Conservation (phyloP, 1,284 basidiomycete species). For the Tylopilus sp. region DNA sequence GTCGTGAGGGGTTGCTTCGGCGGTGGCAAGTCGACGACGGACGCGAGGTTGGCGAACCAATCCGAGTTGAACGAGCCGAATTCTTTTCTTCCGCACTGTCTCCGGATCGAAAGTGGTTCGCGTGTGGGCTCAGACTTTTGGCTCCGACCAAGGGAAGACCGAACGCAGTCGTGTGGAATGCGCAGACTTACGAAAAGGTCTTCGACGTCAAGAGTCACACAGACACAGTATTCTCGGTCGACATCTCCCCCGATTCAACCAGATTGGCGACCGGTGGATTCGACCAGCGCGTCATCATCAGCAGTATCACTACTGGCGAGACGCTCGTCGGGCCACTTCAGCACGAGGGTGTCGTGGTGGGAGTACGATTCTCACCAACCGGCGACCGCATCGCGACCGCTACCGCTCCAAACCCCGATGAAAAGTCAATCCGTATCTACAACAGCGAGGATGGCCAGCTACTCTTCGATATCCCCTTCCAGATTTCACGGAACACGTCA, state of each 20-base stretch:
- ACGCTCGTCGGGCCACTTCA: neutral
- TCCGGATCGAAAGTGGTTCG: neutral
- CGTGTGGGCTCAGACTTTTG: neutral
- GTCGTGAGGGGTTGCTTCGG: neutral
- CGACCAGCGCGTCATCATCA: no score
- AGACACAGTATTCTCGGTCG: no score
- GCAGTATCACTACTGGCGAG: neutral
- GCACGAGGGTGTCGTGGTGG: neutral
- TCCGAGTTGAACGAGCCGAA: neutral
- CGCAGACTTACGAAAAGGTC: no score
- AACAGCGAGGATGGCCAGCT: neutral
- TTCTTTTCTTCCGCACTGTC: neutral
- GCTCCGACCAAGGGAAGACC: no score
- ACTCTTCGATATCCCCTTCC: neutral
- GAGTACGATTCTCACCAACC: neutral
- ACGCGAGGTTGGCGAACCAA: neutral
- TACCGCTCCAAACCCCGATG: neutral
- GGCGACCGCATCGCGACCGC: slow-evolving; percentile 1
- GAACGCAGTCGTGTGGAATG: no score
- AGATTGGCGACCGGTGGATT: no score
- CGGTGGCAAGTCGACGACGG: slow-evolving; percentile 3
- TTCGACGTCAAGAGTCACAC: no score
- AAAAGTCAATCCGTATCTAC: neutral
- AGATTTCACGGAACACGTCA: neutral
- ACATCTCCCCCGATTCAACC: no score